A percentile compares a stretch with the other conserved stretches of the same genome.
These are phyloP conservation scores for Coprinopsis cinerea DNA, from an alignment of 768 basidiomycete genomes.

Conservation along the genomic window DNA sequence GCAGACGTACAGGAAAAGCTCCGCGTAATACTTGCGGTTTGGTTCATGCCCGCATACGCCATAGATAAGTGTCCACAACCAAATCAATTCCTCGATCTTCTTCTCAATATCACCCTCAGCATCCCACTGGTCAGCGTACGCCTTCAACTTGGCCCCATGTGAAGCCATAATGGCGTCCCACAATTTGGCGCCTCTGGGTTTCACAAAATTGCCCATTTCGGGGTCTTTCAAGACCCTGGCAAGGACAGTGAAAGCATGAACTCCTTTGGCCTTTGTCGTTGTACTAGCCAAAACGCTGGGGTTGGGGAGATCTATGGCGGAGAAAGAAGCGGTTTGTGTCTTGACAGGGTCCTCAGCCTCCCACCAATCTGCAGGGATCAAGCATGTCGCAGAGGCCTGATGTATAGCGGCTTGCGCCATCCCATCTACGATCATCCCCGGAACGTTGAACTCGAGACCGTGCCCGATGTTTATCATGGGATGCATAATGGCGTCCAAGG, in stretches of 20 bases:
- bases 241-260: background rate
- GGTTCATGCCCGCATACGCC: slow-evolving; percentile 43
- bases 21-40: slow-evolving; percentile 36
- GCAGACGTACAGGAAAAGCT: slow-evolving; percentile 53
- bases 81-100: slow-evolving; percentile 61
- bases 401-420: background rate
- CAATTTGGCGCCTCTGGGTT: background rate
- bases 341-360: background rate
- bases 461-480: slow-evolving; percentile 56
- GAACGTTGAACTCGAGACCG: slow-evolving; percentile 49
- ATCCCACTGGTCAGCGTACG: slow-evolving; percentile 41
- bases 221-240: slow-evolving; percentile 8
- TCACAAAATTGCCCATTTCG: background rate
- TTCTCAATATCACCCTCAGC: slow-evolving; percentile 35
- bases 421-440: slow-evolving; percentile 51
- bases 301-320: background rate
- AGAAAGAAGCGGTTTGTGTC: no score
- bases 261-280: background rate
- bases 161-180: background rate
- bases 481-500: slow-evolving; percentile 49
- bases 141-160: slow-evolving; percentile 33
- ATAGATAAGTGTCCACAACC: slow-evolving; percentile 55
- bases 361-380: slow-evolving; percentile 1
- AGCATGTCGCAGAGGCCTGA: background rate
- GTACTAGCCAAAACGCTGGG: background rate